Evolutionary conservation across 2,329 filamentous ascomycete species (phyloP).

Genomic region (Trichoderma atrobrunneum): DNA sequence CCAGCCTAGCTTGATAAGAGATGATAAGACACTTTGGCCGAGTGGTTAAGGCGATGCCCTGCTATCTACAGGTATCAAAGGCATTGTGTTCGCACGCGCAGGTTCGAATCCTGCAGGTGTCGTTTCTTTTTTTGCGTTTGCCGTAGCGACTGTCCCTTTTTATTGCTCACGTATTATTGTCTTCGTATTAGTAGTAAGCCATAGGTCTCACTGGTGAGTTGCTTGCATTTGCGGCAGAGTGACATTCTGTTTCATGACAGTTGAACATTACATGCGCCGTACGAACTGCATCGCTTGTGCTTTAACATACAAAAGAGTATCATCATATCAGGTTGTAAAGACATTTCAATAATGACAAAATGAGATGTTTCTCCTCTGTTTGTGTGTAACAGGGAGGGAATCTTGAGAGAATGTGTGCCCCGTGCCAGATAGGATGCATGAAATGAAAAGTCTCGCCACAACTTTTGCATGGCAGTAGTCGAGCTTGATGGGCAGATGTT

Average conservation of each 20-base stretch:
- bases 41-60: constrained; percentile 21
- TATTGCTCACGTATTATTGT: background rate
- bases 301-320: background rate
- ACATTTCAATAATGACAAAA: background rate
- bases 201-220: background rate
- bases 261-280: background rate
- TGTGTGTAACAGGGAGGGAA: background rate
- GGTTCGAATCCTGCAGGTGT: constrained; percentile 21
- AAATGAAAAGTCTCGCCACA: background rate
- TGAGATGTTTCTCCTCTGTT: background rate
- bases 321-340: background rate
- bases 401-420: background rate
- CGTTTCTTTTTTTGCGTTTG: background rate
- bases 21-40: constrained; percentile 19
- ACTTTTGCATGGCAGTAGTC: background rate
- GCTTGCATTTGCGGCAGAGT: background rate
- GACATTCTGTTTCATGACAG: background rate
- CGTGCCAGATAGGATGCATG: background rate
- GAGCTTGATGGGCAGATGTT: background rate
- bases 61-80: constrained; percentile 13
- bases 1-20: background rate
- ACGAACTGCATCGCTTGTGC: background rate
- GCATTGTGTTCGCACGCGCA: constrained; percentile 21
- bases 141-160: background rate
- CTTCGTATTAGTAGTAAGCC: background rate